Conservation (phyloP, 2,329 filamentous ascomycete species). For the Colletotrichum higginsianum region DNA sequence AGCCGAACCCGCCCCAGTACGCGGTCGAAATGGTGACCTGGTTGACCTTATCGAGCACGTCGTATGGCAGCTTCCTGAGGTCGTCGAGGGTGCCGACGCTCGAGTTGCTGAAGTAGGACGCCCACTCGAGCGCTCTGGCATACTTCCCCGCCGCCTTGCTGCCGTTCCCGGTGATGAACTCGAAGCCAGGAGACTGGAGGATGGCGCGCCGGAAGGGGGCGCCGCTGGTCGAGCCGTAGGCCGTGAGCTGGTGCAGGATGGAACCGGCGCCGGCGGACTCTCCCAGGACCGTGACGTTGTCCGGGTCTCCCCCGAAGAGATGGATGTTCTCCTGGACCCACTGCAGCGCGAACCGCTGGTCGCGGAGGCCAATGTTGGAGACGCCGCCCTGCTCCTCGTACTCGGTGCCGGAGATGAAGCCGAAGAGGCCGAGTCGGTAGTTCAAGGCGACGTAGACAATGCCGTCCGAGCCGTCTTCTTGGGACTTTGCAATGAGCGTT, state of each 20-base stretch:
- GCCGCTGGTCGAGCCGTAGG: neutral
- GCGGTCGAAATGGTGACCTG: neutral
- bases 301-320: constrained; percentile 60
- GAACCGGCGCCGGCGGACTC: constrained; percentile 5
- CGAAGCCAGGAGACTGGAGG: constrained; percentile 1
- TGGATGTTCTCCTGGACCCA: constrained; percentile 63
- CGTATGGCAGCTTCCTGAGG: neutral
- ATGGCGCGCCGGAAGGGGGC: neutral
- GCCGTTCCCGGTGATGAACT: neutral
- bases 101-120: neutral
- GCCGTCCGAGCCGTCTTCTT: constrained; percentile 51
- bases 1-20: neutral
- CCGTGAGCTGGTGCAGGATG: neutral
- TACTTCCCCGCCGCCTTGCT: neutral
- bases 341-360: constrained; percentile 59
- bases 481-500: constrained; percentile 25
- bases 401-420: constrained; percentile 58
- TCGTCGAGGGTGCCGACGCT: neutral
- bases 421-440: constrained; percentile 60
- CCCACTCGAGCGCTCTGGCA: neutral
- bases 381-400: constrained; percentile 52
- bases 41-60: neutral
- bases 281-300: constrained; percentile 61
- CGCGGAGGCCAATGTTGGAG: constrained; percentile 56
- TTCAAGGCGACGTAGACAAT: constrained; percentile 59